A percentile compares a stretch with the other conserved stretches of the same genome.
Conservation (phyloP, 495 filamentous ascomycete genomes). For the Talaromyces wortmannii region DNA sequence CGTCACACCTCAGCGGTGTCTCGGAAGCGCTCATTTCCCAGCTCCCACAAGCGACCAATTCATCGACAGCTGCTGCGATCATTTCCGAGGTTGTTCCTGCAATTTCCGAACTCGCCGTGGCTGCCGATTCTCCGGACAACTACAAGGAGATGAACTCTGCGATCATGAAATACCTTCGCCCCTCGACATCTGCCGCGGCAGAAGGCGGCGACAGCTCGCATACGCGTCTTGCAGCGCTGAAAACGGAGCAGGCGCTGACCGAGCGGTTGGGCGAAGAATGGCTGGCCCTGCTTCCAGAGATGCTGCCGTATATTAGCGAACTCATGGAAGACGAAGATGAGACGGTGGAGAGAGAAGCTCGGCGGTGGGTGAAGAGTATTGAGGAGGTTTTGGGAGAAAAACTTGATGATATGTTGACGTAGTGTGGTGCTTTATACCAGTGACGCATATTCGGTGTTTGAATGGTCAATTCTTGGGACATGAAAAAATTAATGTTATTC, state of each 20-base stretch:
- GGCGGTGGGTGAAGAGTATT: constrained; percentile 79
- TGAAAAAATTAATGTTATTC: too few relatives aligned
- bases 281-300: constrained; percentile 83
- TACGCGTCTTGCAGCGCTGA: constrained; percentile 67
- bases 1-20: constrained; percentile 70
- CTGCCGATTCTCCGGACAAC: constrained; percentile 75
- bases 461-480: too few relatives aligned
- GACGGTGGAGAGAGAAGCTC: constrained; percentile 77
- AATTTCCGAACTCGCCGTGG: constrained; percentile 70
- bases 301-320: constrained; percentile 90
- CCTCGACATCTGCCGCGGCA: constrained; percentile 52
- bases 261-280: constrained; percentile 82
- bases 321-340: constrained; percentile 95
- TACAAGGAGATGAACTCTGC: constrained; percentile 76
- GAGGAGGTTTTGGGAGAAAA: constrained; percentile 82
- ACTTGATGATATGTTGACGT: constrained; percentile 85
- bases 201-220: constrained; percentile 36
- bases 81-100: constrained; percentile 43
- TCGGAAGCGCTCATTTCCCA: constrained; percentile 61
- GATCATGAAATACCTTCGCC: constrained; percentile 69
- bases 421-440: constrained; percentile 4
- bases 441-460: too few relatives aligned
- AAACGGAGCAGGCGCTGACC: constrained; percentile 71
- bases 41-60: constrained; percentile 48
- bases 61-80: constrained; percentile 26